Conservation (phyloP, 2,329 filamentous ascomycete genomes). For the Colletotrichum nymphaeae region DNA sequence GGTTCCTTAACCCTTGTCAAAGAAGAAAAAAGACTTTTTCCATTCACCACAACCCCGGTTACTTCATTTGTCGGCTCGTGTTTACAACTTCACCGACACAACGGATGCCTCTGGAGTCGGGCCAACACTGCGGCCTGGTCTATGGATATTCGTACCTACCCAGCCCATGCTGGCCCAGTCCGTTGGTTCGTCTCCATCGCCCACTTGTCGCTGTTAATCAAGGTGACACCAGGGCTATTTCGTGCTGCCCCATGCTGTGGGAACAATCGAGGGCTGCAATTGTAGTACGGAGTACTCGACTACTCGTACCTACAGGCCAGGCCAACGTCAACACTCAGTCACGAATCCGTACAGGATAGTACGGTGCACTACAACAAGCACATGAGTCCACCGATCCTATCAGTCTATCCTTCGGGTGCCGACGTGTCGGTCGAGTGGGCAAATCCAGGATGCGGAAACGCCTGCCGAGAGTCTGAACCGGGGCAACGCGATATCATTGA, state of each 20-base stretch:
- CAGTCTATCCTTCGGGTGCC: constrained; percentile 4
- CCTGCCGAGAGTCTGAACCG: constrained; percentile 15
- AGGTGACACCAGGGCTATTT: constrained; percentile 32
- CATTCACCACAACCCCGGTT: constrained; percentile 24
- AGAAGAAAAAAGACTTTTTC: constrained; percentile 13
- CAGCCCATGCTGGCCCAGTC: constrained; percentile 26
- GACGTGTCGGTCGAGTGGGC: constrained; percentile 15
- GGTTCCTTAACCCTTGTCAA: constrained; percentile 5
- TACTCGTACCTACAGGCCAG: not conserved
- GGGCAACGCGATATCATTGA: constrained; percentile 18
- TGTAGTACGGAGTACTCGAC: no score
- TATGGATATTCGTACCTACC: not conserved
- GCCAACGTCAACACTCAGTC: constrained; percentile 22
- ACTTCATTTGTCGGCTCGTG: constrained; percentile 34
- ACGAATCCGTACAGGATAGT: constrained; percentile 2
- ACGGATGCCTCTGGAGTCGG: constrained; percentile 30
- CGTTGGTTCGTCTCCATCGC: constrained; percentile 28
- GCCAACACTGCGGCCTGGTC: constrained; percentile 14
- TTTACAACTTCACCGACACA: constrained; percentile 29
- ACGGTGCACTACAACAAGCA: not conserved
- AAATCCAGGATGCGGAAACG: constrained; percentile 2
- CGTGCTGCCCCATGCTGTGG: constrained; percentile 27
- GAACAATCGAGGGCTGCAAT: constrained; percentile 9
- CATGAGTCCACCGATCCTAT: constrained; percentile 3
- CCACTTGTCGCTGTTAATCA: constrained; percentile 32